Percentiles rank a stretch among this genome's conserved stretches.
phyloP scores from a whole-genome alignment of 2,329 filamentous ascomycete genomes.

The Escovopsis weberi region DNA sequence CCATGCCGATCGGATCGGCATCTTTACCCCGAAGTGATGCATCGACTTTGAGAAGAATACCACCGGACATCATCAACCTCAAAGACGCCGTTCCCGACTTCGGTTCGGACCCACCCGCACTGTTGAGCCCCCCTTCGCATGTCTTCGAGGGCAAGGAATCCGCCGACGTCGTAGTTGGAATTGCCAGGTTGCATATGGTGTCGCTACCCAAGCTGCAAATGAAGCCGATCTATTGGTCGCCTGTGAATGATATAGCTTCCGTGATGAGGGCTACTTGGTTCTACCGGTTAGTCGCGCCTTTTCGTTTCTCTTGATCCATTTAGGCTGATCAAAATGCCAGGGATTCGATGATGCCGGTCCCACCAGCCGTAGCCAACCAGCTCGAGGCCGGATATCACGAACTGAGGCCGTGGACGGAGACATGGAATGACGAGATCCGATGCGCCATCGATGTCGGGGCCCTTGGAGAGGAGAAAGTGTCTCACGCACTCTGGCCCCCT shows the following conservation, averaged over 20 bases:
- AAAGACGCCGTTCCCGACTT: slow-evolving; percentile 4
- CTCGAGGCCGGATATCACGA: slow-evolving; percentile 84
- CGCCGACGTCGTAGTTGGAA: slow-evolving; percentile 63
- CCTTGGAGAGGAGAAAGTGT: slow-evolving; percentile 79
- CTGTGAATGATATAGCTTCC: slow-evolving; percentile 72
- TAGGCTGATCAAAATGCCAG: slow-evolving; percentile 16
- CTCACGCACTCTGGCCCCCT: slow-evolving; percentile 68
- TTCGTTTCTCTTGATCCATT: not conserved
- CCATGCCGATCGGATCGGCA: slow-evolving; percentile 4
- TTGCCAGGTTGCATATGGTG: slow-evolving; percentile 82
- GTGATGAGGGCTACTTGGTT: slow-evolving; percentile 92
- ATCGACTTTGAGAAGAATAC: not conserved
- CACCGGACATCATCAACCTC: not conserved
- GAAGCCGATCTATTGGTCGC: slow-evolving; percentile 97
- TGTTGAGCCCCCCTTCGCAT: slow-evolving; percentile 1
- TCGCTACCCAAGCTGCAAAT: slow-evolving; percentile 70
- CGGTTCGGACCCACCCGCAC: slow-evolving; percentile 3
- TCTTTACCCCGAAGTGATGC: slow-evolving; percentile 2
- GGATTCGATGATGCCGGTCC: slow-evolving; percentile 83
- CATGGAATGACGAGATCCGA: slow-evolving; percentile 81
- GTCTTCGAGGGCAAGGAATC: slow-evolving; percentile 13
- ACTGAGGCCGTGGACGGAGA: slow-evolving; percentile 75
- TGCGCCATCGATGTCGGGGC: slow-evolving; percentile 86
- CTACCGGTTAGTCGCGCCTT: slow-evolving; percentile 43
- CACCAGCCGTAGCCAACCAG: slow-evolving; percentile 75